Conservation (phyloP, 352 stramenopile species). For the Aphanomyces astaci region DNA sequence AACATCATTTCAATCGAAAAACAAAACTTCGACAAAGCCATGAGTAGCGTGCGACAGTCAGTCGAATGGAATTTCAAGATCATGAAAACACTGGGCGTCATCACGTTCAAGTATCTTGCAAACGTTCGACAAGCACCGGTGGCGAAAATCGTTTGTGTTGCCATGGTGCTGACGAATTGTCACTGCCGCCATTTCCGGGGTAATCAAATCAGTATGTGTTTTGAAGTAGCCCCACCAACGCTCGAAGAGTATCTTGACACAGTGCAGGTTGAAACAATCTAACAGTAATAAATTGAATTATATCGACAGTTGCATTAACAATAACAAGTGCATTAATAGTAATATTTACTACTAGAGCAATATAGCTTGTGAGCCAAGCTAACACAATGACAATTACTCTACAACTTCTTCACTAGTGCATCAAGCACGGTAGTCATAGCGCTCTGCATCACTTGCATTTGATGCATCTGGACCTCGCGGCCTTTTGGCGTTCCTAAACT, state of each 20-base stretch:
- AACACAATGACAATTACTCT: too few species aligned
- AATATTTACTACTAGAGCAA: background rate
- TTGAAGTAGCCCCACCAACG: background rate
- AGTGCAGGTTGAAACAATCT: background rate
- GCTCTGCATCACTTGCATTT: background rate
- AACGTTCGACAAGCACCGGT: conserved; percentile 3
- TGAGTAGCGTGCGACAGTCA: conserved; percentile 8
- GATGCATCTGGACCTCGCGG: background rate
- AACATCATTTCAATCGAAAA: background rate
- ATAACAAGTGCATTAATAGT: too few species aligned
- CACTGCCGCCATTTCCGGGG: background rate
- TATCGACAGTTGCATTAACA: too few species aligned
- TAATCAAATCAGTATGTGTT: background rate
- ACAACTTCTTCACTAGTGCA: background rate
- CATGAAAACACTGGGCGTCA: conserved; percentile 13
- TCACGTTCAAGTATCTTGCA: background rate
- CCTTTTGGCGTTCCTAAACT: background rate
- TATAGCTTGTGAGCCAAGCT: background rate
- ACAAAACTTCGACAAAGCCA: background rate
- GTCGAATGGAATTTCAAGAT: conserved; percentile 21
- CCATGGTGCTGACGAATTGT: background rate
- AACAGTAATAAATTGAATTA: background rate
- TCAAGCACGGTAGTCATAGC: background rate
- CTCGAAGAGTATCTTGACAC: conserved; percentile 8
- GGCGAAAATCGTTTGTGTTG: background rate